These are phyloP conservation scores for Leptodermis oblonga DNA, from an alignment of 257 asterid genomes.

Conservation along the genomic window DNA sequence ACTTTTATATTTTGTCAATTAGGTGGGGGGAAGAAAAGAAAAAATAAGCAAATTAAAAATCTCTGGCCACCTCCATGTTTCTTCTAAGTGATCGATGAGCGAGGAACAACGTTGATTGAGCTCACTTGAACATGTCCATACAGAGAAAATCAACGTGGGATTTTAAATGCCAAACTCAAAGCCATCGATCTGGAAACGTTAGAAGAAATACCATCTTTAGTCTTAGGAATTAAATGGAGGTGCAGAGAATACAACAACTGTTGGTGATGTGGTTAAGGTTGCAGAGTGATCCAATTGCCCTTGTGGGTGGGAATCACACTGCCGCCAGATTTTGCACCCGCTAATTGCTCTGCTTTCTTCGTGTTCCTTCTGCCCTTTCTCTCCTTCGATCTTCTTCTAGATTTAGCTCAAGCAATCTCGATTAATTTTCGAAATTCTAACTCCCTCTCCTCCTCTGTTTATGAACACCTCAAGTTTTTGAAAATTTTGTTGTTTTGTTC, in stretches of 20 bases:
- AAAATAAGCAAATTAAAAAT: neutral
- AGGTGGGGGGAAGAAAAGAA: neutral
- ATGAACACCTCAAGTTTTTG: neutral
- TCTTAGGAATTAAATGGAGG: conserved; percentile 30
- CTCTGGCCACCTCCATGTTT: conserved; percentile 18
- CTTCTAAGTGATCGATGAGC: conserved; percentile 17
- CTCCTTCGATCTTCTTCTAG: neutral
- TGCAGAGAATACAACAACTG: conserved; percentile 27
- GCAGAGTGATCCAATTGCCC: conserved; percentile 27
- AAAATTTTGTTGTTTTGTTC: neutral
- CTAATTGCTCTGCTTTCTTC: conserved; percentile 8
- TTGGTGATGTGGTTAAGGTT: conserved; percentile 20
- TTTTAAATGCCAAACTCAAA: neutral
- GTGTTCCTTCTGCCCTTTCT: neutral
- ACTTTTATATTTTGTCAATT: neutral
- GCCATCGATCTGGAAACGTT: conserved; percentile 24
- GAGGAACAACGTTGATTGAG: conserved; percentile 17
- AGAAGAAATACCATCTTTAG: conserved; percentile 4
- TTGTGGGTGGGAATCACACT: conserved; percentile 56
- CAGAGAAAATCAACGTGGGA: neutral
- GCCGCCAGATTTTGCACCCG: conserved; percentile 51
- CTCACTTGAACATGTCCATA: neutral
- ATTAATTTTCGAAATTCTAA: neutral
- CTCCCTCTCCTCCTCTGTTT: conserved; percentile 3
- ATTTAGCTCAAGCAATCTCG: conserved; percentile 1